Evolutionary conservation across 2,329 filamentous ascomycete genomes (phyloP).

Genomic region (Cordyceps cateniannulata): DNA sequence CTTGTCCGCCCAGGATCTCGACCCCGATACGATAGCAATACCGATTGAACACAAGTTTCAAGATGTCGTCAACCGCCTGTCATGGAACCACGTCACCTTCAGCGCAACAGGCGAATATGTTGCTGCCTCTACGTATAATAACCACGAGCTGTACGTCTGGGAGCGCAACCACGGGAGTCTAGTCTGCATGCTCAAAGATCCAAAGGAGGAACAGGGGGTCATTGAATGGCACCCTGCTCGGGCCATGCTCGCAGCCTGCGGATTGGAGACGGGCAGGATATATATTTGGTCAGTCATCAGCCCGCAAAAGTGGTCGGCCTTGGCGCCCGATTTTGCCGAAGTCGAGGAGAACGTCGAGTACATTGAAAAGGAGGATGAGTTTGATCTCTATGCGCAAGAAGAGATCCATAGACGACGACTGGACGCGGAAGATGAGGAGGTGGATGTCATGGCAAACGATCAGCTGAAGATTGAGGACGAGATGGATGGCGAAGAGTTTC

Average conservation of each 20-base stretch:
- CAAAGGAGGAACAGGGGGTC: slow-evolving; percentile 91
- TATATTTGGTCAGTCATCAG: slow-evolving; percentile 96
- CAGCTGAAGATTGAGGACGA: slow-evolving; percentile 51
- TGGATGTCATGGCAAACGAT: slow-evolving; percentile 80
- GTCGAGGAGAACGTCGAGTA: slow-evolving; percentile 99
- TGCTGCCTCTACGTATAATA: slow-evolving; percentile 93
- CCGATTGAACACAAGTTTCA: slow-evolving; percentile 97
- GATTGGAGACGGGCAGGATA: slow-evolving; percentile 85
- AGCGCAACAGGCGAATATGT: slow-evolving; percentile 93
- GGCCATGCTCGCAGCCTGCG: slow-evolving; percentile 83
- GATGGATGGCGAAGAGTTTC: slow-evolving; percentile 57
- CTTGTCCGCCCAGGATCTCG: slow-evolving; percentile 58
- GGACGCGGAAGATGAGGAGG: slow-evolving; percentile 86
- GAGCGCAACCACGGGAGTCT: slow-evolving; percentile 88
- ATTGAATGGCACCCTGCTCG: slow-evolving; percentile 95
- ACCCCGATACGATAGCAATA: slow-evolving; percentile 79
- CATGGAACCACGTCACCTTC: slow-evolving; percentile 97
- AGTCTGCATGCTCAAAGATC: slow-evolving; percentile 93
- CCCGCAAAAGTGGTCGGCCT: slow-evolving; percentile 92
- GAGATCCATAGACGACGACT: slow-evolving; percentile 87
- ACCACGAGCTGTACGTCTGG: slow-evolving; percentile 98
- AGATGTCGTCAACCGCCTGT: slow-evolving; percentile 88
- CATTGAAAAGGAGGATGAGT: slow-evolving; percentile 91
- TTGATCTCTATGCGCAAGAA: slow-evolving; percentile 93
- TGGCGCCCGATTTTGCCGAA: slow-evolving; percentile 94